Conservation (phyloP, 1,284 basidiomycete species). For the Phaffia rhodozyma region DNA sequence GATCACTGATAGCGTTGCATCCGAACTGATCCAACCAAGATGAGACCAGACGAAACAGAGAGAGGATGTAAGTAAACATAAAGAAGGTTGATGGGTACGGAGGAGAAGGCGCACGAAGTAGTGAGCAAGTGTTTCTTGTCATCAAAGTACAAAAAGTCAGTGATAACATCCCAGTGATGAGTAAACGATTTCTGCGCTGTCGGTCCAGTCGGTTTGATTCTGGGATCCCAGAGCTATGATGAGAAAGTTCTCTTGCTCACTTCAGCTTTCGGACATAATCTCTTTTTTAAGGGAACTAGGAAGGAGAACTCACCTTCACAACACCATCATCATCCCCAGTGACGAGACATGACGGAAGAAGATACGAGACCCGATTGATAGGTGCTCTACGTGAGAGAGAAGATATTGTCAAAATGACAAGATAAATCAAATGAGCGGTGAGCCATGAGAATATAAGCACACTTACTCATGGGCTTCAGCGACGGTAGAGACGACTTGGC, state of each 20-base stretch:
- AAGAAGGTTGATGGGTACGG: not conserved
- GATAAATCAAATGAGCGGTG: not conserved
- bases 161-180: constrained; percentile 92
- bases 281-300: not conserved
- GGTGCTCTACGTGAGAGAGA: constrained; percentile 50
- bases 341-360: constrained; percentile 57
- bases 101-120: constrained; percentile 52
- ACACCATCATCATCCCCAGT: constrained; percentile 91
- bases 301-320: constrained; percentile 52
- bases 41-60: not conserved
- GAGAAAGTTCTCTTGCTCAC: not conserved
- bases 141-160: constrained; percentile 75
- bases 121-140: constrained; percentile 74
- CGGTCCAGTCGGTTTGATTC: constrained; percentile 28
- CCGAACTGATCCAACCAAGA: constrained; percentile 48
- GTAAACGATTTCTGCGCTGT: constrained; percentile 45
- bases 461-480: constrained; percentile 67
- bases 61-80: too few relatives aligned
- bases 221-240: constrained; percentile 72
- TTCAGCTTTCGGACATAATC: not conserved
- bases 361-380: constrained; percentile 65
- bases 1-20: constrained; percentile 80
- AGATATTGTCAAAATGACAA: too few relatives aligned
- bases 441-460: not conserved
- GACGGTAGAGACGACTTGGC: constrained; percentile 50